Evolutionary conservation across 495 filamentous ascomycete species (phyloP).

Genomic region (Neurospora sp.): DNA sequence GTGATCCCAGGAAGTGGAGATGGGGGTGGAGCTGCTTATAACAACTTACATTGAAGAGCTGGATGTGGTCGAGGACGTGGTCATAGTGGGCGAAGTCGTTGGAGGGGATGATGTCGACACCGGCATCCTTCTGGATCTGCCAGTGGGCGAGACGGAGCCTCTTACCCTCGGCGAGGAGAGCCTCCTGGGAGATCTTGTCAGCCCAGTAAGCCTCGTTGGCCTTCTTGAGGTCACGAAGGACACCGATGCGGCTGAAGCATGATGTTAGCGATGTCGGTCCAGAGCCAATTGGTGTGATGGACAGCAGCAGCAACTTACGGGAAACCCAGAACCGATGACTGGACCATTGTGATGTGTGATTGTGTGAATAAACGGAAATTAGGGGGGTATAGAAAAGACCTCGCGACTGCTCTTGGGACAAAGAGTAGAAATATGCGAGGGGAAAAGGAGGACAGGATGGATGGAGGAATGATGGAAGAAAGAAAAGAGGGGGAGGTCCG

Average conservation of each 20-base stretch:
- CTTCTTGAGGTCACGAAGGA: slow-evolving; percentile 98
- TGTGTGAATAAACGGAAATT: not conserved
- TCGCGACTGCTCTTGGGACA: not conserved
- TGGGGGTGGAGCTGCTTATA: not conserved
- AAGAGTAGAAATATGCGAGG: not conserved
- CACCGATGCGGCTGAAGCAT: slow-evolving; percentile 67
- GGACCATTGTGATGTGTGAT: slow-evolving; percentile 55
- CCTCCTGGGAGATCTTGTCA: slow-evolving; percentile 80
- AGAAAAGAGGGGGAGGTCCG: slow-evolving; percentile 2
- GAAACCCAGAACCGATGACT: slow-evolving; percentile 43
- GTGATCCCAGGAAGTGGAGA: not conserved
- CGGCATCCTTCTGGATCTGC: slow-evolving; percentile 98
- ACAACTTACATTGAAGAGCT: slow-evolving; percentile 81
- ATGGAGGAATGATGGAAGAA: slow-evolving; percentile 4
- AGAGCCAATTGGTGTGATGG: slow-evolving; percentile 19
- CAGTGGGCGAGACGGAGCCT: slow-evolving; percentile 91
- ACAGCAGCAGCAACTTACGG: slow-evolving; percentile 16
- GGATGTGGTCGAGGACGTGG: slow-evolving; percentile 96
- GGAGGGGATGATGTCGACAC: slow-evolving; percentile 93
- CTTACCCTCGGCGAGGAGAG: slow-evolving; percentile 89
- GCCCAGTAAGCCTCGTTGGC: slow-evolving; percentile 96
- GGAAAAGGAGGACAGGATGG: not conserved
- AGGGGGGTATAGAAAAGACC: not conserved
- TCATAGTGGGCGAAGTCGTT: slow-evolving; percentile 99
- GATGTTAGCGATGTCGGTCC: slow-evolving; percentile 46